Base-by-base conservation (phyloP, 768 basidiomycete genomes). In the Asterophora parasitica region DNA sequence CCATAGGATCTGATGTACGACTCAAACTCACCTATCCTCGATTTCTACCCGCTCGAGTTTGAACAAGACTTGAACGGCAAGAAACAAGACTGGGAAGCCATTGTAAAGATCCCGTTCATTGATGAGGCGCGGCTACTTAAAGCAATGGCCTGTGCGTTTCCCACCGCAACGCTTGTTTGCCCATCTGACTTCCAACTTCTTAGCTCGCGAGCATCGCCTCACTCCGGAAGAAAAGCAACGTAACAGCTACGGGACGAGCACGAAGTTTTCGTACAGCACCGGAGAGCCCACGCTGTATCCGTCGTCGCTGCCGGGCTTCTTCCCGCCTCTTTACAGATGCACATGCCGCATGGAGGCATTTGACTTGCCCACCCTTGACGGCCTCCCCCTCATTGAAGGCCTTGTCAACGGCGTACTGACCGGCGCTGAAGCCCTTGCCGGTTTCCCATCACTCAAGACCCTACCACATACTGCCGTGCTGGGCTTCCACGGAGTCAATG, bases 21-120 rank as follows among this genome's bases (percentile, higher is more conserved):
- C 53, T 66, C 80, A 2, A 83, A 77, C 51, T 98, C 95, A 2
- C 79, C 91, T 0, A 96, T 99, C 56, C 63, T 91, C 40, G 91
- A 95, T 61, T 98, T 98, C 71, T 99, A 99, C 63, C 96, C 96
- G 2, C 55, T 73, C 12, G 84, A 92, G 44, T 98, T 98, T 55
- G 92, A 91, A 54, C 82, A 79, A 54, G 96, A 99, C 69, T 67
- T 96, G 61, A 98, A 99, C 56, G 96, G 96, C 27, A 99, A 99
- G 78, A 98, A 93, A 64, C 85, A 88, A 56, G 95, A 97, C 19
- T 99, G 96, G 96, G 96, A 99, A 65, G 95, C 96, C 0, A 81
- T 98, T 42, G 92, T 99, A 45, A 98, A 98, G 70, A 97, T 99
- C 55, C 96, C 96, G 0, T 99, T 99, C 66, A 97, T 99, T 51